phyloP scores from a whole-genome alignment of 306 rosid species.

The Cajanus cajan region DNA sequence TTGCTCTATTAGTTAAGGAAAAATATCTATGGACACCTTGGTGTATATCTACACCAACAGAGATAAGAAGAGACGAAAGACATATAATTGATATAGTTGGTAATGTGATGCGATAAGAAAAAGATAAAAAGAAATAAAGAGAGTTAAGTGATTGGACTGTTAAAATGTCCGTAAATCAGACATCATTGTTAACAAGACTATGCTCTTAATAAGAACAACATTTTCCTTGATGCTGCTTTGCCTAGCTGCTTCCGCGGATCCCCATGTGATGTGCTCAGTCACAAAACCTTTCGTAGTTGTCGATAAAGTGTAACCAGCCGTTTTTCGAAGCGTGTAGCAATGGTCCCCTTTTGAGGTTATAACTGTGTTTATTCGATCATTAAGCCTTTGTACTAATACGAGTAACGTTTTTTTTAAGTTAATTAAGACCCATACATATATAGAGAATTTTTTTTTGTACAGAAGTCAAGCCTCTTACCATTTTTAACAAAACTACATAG shows the following conservation, averaged over 20 bases:
- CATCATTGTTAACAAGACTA: not conserved
- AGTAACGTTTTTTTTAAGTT: not conserved
- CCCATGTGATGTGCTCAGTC: slow-evolving; percentile 62
- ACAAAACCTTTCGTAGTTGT: slow-evolving; percentile 61
- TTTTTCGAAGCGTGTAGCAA: slow-evolving; percentile 54
- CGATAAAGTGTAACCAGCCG: slow-evolving; percentile 77
- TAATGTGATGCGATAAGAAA: no score
- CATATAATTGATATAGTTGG: no score
- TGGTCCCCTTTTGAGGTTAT: slow-evolving; percentile 44
- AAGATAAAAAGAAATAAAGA: no score
- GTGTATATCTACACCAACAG: no score
- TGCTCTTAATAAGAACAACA: slow-evolving; percentile 11
- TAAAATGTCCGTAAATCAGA: no score
- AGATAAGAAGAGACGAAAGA: no score
- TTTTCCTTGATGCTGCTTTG: slow-evolving; percentile 31
- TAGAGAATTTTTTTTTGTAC: not conserved
- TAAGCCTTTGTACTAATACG: not conserved
- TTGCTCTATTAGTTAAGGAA: no score
- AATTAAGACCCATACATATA: not conserved
- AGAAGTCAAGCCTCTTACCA: not conserved
- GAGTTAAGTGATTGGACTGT: no score
- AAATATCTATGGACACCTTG: no score
- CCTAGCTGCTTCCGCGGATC: slow-evolving; percentile 49
- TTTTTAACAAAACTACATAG: not conserved
- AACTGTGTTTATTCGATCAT: not conserved